Percentiles rank a stretch among this genome's conserved stretches.
These are phyloP conservation scores for Cyanophora paradoxa DNA, from an alignment of 78 protist species.

Conservation along the genomic window DNA sequence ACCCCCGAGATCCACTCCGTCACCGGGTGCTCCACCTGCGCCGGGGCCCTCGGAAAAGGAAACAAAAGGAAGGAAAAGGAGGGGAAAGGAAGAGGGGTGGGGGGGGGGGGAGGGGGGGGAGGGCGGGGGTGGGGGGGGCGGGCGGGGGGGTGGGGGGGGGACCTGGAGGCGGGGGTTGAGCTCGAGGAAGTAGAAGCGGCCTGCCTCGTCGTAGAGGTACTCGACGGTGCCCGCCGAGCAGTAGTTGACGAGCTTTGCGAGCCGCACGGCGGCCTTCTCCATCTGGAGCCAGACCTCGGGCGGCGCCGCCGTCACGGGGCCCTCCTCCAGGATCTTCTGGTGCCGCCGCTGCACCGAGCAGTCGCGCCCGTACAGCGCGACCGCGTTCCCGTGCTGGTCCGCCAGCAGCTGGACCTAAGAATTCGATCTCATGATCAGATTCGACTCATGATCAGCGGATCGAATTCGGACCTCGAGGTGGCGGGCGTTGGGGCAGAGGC, in stretches of 20 bases:
- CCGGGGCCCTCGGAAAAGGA: slow-evolving; percentile 3
- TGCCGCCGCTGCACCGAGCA: slow-evolving; percentile 85
- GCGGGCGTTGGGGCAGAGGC: slow-evolving; percentile 37
- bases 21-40: slow-evolving; percentile 66
- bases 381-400: slow-evolving; percentile 52
- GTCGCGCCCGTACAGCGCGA: slow-evolving; percentile 77
- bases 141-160: no score
- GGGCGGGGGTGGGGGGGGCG: no score
- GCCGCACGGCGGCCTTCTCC: slow-evolving; percentile 82
- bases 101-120: no score
- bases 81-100: no score
- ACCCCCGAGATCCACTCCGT: slow-evolving; percentile 67
- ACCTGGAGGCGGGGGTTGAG: no score
- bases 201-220: slow-evolving; percentile 62
- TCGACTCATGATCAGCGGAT: no score
- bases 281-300: no score
- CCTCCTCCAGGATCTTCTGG: slow-evolving; percentile 87
- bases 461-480: slow-evolving; percentile 36
- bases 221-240: slow-evolving; percentile 94
- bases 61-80: no score
- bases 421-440: no score
- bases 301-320: slow-evolving; percentile 67
- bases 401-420: slow-evolving; percentile 40
- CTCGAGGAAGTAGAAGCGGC: slow-evolving; percentile 68
- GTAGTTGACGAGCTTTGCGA: slow-evolving; percentile 86